These are phyloP conservation scores for Singerocomus rubriflavus DNA, from an alignment of 1,284 basidiomycete species.

Conservation along the genomic window DNA sequence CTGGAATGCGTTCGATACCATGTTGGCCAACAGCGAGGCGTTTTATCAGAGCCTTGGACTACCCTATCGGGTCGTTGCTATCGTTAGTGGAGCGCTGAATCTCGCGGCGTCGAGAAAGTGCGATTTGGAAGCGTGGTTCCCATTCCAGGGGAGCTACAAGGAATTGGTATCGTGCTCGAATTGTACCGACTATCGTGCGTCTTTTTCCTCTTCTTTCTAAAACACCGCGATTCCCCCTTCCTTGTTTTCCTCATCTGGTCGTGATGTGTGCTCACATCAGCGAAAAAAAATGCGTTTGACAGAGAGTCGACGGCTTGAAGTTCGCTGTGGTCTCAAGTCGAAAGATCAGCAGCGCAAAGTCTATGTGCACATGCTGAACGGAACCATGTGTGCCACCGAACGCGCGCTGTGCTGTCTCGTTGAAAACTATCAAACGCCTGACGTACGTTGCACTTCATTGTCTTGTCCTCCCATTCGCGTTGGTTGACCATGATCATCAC, in stretches of 20 bases:
- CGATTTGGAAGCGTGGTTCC: slow-evolving; percentile 99
- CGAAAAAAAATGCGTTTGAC: slow-evolving; percentile 8
- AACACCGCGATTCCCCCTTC: not conserved
- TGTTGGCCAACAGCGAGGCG: slow-evolving; percentile 87
- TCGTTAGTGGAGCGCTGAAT: slow-evolving; percentile 95
- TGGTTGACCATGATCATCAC: not conserved
- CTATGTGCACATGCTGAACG: slow-evolving; percentile 98
- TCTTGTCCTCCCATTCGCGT: not conserved
- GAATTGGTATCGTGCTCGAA: slow-evolving; percentile 92
- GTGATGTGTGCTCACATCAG: not conserved
- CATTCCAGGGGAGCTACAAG: slow-evolving; percentile 95
- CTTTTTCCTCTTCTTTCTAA: slow-evolving; percentile 2
- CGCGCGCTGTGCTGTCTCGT: slow-evolving; percentile 95
- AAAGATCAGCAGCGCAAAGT: slow-evolving; percentile 85
- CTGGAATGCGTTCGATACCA: slow-evolving; percentile 91
- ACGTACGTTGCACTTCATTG: slow-evolving; percentile 50
- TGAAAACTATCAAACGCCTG: slow-evolving; percentile 98
- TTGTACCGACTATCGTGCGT: slow-evolving; percentile 93
- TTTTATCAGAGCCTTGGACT: slow-evolving; percentile 95
- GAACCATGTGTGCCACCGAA: slow-evolving; percentile 96
- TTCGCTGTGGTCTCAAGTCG: slow-evolving; percentile 85
- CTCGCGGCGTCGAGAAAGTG: slow-evolving; percentile 97
- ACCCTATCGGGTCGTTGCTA: slow-evolving; percentile 92
- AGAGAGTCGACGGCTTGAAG: slow-evolving; percentile 90
- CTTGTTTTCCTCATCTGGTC: not conserved